Conservation (phyloP, 345 rosid genomes). For the Moringa oleifera region DNA sequence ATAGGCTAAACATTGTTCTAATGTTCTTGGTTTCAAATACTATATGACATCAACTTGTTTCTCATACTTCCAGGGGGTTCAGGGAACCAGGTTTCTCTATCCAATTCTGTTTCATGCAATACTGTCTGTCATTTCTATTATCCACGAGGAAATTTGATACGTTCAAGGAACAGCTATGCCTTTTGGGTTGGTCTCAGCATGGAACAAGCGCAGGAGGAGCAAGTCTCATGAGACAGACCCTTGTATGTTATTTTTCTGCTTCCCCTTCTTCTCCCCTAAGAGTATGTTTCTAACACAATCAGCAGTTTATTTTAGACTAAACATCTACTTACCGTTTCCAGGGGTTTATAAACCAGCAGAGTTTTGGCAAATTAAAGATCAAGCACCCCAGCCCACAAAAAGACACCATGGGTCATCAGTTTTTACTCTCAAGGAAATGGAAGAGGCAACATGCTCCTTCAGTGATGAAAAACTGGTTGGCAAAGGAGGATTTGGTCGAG, state of each 20-base stretch:
- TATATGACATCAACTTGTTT: constrained; percentile 8
- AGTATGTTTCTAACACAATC: constrained; percentile 1
- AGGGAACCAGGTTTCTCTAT: constrained; percentile 10
- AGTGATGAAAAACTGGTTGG: constrained; percentile 68
- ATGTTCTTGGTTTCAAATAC: not conserved
- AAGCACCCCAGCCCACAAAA: constrained; percentile 40
- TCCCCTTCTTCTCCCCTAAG: constrained; percentile 18
- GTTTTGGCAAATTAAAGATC: constrained; percentile 67
- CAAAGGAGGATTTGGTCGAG: constrained; percentile 92
- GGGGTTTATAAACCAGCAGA: constrained; percentile 76
- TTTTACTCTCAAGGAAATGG: constrained; percentile 89
- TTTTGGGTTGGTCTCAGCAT: constrained; percentile 78
- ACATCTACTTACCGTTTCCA: constrained; percentile 25
- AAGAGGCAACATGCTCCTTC: constrained; percentile 71
- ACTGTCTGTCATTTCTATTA: constrained; percentile 6
- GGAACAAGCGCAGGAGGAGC: constrained; percentile 95
- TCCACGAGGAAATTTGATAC: constrained; percentile 8
- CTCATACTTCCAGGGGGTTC: constrained; percentile 1
- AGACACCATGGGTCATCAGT: constrained; percentile 56
- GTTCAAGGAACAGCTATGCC: constrained; percentile 45
- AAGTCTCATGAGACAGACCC: constrained; percentile 78
- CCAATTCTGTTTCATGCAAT: constrained; percentile 14
- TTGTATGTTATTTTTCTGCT: constrained; percentile 51
- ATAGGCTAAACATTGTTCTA: no score
- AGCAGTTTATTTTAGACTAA: not conserved